Base-by-base conservation (phyloP, 2,329 filamentous ascomycete genomes). In the Mycosphaerella sp. region DNA sequence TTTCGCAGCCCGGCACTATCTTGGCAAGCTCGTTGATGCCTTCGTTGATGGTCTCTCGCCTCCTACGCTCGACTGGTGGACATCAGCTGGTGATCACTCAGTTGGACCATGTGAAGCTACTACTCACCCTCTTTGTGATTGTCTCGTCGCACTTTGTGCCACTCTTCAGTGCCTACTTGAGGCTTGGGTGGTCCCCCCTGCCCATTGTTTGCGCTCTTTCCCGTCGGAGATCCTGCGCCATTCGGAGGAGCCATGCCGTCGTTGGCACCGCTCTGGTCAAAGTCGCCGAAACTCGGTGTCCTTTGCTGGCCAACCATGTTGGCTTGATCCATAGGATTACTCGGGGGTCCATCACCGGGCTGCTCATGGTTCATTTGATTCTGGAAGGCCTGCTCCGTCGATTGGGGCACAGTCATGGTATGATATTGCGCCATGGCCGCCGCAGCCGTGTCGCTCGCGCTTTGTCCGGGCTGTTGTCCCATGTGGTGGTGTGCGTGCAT, bases 21-120 rank as follows among this genome's bases (percentile, higher is more conserved):
- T 96, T 97, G 60, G 91, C 88, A 27, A 98, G 81, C 70, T 97
- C 93, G 66, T 96, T 97, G 62, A 98, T 98, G 44, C 93, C 93
- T 71, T 98, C 93, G 60, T 98, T 98, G 69, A 98, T 98, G 0
- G 93, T 96, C 72, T 98, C 93, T 57, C 93, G 87, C 40, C 93
- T 89, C 53, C 93, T 88, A 54, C 93, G 89, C 73, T 98, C 93
- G 56, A 98, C 93, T 97, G 55, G 3, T 8, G 12, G 14, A 25
- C n/a, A 36, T 57, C 54, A 59, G 58, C 32, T 52, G 13, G 9
- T 30, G 27, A 35, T 25, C 25, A 25, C 21, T 6, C 21, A 25
- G 21, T 5, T 5, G 21, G 21, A 6, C 21, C 21, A 25, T 25
- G 7, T 25, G 21, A 25, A 25, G n/a, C n/a, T n/a, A 37, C 9